Base-by-base conservation (phyloP, 2,329 filamentous ascomycete species). In the Colletotrichum tabaci region DNA sequence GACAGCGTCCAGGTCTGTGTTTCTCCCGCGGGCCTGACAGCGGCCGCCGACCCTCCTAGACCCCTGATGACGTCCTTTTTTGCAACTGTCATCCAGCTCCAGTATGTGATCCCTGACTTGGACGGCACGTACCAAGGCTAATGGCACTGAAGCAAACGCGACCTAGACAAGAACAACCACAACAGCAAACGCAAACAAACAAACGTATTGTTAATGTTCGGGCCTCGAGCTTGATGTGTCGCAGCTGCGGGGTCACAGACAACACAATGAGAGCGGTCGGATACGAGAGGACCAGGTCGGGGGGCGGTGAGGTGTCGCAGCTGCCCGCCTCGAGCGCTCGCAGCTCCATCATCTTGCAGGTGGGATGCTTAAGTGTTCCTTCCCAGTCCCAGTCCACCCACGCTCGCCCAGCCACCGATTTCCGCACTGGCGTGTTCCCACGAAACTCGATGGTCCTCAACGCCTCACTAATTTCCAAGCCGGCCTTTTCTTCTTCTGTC, bases 391-490 rank as follows among this genome's bases (percentile, higher is more conserved):
- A 16, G 30, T 18, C 50, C 52, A 61, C 44, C n/a, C 40, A 52
- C 30, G 40, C 21, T 71, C 49, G 58, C 68, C 68, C 68, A 71
- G 68, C 68, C 68, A 71, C 68, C 68, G 57, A 67, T 71, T 71
- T 71, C 68, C 15, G 58, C 46, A 57, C 58, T 10, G 35, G 35
- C 35, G 35, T 38, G 35, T 10, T 38, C 35, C 35, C 55, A 49
- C 65, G 21, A 58, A 65, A 56, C 50, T 68, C 52, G 46, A 64
- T 35, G 26, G 30, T 42, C 40, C 35, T 64, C 38, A 21, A 63
- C 65, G 40, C 58, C 57, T 49, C 58, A 53, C 44, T 58, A 56
- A 57, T 63, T 63, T 40, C 52, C 57, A 30, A 35, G 35, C 56
- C 55, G n/a, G 49, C 40, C 38, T 56, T 35, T 18, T 50, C 30